These are phyloP conservation scores for Suillus americanus DNA, from an alignment of 768 basidiomycete species.

Conservation along the genomic window DNA sequence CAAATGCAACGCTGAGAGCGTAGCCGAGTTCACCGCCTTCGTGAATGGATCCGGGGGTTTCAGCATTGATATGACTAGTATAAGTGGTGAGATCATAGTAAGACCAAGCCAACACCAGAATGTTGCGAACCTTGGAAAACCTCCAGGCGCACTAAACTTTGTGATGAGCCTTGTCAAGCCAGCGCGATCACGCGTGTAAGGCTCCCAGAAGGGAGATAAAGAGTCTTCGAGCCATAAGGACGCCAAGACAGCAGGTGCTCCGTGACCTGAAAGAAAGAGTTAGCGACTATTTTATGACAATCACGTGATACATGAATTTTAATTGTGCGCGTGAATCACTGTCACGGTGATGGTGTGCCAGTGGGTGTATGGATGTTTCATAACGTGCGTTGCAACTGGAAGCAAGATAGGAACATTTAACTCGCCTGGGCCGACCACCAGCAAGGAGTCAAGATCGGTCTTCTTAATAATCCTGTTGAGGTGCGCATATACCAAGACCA, in stretches of 20 bases:
- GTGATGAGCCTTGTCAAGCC: slow-evolving; percentile 72
- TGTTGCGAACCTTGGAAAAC: slow-evolving; percentile 67
- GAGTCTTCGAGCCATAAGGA: slow-evolving; percentile 86
- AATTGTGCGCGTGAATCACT: no score
- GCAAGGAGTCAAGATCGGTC: slow-evolving; percentile 61
- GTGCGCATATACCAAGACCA: slow-evolving; percentile 71
- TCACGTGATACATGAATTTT: no score
- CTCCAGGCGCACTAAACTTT: slow-evolving; percentile 78
- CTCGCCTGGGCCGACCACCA: slow-evolving; percentile 77
- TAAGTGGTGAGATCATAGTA: slow-evolving; percentile 1
- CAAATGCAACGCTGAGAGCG: slow-evolving; percentile 82
- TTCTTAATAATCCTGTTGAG: slow-evolving; percentile 63
- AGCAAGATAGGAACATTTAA: background rate
- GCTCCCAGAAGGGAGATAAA: slow-evolving; percentile 54
- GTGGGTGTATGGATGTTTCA: background rate
- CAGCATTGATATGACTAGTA: slow-evolving; percentile 69
- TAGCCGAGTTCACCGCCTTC: slow-evolving; percentile 93
- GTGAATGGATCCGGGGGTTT: slow-evolving; percentile 88
- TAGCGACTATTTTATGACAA: background rate
- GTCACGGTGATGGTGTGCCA: no score
- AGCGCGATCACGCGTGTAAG: slow-evolving; percentile 51
- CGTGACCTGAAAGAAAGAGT: slow-evolving; percentile 53
- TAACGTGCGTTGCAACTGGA: no score
- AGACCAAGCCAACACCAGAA: background rate
- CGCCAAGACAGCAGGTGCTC: slow-evolving; percentile 85